Conservation (phyloP, 306 rosid genomes). For the Astragalus membranaceus region DNA sequence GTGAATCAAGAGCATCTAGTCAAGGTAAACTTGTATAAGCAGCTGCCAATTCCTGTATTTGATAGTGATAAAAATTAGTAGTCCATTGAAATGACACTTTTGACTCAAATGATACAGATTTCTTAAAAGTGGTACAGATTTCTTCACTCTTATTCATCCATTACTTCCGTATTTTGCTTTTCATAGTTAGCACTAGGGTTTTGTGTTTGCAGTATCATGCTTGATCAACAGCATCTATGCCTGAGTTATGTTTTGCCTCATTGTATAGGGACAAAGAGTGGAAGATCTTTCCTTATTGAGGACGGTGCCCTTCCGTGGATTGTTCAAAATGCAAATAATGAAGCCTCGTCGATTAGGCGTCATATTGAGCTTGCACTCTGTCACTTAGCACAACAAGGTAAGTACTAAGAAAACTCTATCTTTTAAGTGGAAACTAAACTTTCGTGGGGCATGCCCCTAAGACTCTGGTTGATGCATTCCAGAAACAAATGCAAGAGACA, state of each 20-base stretch:
- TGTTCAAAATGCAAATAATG: conserved; percentile 88
- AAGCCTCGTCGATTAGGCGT: conserved; percentile 83
- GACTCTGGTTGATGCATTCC: conserved; percentile 27
- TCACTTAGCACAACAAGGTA: conserved; percentile 97
- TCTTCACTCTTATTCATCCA: conserved; percentile 6
- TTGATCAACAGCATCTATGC: not conserved
- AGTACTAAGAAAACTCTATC: not conserved
- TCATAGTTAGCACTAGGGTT: not conserved
- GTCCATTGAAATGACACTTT: not conserved
- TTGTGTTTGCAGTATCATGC: not conserved
- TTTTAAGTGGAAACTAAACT: conserved; percentile 6
- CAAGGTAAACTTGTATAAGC: conserved; percentile 55
- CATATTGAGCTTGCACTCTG: conserved; percentile 96
- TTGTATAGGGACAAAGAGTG: conserved; percentile 65
- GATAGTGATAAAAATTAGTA: not conserved
- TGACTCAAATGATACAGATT: conserved; percentile 1
- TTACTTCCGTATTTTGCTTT: conserved; percentile 4
- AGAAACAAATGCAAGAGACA: conserved; percentile 91
- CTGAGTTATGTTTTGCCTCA: conserved; percentile 8
- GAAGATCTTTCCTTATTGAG: conserved; percentile 83
- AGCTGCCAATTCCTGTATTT: not conserved
- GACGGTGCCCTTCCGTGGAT: conserved; percentile 98
- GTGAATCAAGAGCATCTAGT: conserved; percentile 89
- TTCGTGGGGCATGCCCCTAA: conserved; percentile 12
- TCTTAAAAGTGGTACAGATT: not conserved